These are phyloP conservation scores for Rhodotorula toruloides DNA, from an alignment of 768 basidiomycete species.

Conservation along the genomic window DNA sequence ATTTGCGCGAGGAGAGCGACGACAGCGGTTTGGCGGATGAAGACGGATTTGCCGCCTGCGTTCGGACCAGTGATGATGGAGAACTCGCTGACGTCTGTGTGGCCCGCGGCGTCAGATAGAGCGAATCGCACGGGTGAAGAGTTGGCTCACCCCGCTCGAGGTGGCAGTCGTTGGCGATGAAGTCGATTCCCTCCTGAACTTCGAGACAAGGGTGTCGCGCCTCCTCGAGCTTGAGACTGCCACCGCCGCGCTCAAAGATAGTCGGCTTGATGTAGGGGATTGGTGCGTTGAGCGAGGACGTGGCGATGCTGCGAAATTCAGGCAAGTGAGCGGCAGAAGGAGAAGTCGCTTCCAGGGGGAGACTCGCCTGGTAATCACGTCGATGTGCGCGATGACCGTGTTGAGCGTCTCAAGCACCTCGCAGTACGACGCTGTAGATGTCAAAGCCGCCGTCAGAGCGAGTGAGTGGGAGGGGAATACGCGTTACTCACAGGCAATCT, in stretches of 20 bases:
- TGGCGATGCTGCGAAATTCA: constrained; percentile 66
- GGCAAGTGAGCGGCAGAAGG: not conserved
- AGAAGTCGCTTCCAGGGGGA: not conserved
- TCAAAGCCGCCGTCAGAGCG: not conserved
- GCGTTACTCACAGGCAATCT: constrained; percentile 70
- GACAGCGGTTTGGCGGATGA: constrained; percentile 67
- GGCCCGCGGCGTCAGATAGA: not conserved
- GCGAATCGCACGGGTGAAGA: not conserved
- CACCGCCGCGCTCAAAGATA: constrained; percentile 53
- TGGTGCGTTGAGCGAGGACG: constrained; percentile 79
- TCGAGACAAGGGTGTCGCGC: constrained; percentile 95
- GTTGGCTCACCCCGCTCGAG: constrained; percentile 54
- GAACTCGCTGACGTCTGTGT: constrained; percentile 75
- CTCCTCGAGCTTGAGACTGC: constrained; percentile 71
- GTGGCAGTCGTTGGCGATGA: constrained; percentile 91
- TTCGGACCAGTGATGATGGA: constrained; percentile 97
- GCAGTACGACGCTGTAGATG: constrained; percentile 81
- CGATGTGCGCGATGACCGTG: constrained; percentile 76
- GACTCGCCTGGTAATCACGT: constrained; percentile 67
- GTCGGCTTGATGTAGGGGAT: constrained; percentile 81
- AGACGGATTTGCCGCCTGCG: constrained; percentile 95
- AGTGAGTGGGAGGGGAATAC: not conserved
- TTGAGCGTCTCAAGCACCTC: constrained; percentile 81
- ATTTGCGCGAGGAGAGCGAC: constrained; percentile 93
- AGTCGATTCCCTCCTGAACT: constrained; percentile 88